These are phyloP conservation scores for Escovopsis sp. DNA, from an alignment of 2,329 filamentous ascomycete species.

Conservation along the genomic window DNA sequence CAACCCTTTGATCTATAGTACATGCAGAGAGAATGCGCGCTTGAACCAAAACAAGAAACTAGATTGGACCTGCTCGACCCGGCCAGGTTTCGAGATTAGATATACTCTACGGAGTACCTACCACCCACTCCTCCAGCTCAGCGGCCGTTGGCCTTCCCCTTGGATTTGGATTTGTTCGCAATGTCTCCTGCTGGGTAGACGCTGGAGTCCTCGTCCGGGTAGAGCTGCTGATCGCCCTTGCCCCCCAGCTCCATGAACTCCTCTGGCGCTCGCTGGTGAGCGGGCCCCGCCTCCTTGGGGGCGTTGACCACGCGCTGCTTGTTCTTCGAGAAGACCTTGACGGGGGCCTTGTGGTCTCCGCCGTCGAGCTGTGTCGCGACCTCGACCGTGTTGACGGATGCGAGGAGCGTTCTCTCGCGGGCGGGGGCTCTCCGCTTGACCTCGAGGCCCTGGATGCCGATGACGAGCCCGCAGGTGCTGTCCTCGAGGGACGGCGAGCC, in stretches of 20 bases:
- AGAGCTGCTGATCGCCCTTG: constrained; percentile 70
- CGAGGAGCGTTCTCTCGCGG: constrained; percentile 75
- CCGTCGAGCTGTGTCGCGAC: constrained; percentile 39
- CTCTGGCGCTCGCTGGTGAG: constrained; percentile 48
- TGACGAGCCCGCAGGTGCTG: constrained; percentile 83
- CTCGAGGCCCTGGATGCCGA: constrained; percentile 68
- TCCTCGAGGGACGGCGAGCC: constrained; percentile 50
- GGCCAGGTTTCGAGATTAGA: neutral
- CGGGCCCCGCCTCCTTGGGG: constrained; percentile 49
- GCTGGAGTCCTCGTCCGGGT: constrained; percentile 44
- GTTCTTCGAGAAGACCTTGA: constrained; percentile 69
- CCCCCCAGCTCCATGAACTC: constrained; percentile 81
- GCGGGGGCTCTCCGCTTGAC: constrained; percentile 68
- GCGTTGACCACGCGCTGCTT: constrained; percentile 23
- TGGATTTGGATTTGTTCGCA: constrained; percentile 16
- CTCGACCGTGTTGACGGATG: constrained; percentile 61
- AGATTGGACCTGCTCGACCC: neutral
- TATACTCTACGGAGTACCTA: too few relatives aligned
- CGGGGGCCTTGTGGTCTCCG: constrained; percentile 38
- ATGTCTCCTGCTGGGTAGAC: constrained; percentile 29
- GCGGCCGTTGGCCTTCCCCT: constrained; percentile 12
- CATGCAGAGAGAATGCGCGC: constrained; percentile 3
- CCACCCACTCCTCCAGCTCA: constrained; percentile 4
- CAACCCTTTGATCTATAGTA: constrained; percentile 1
- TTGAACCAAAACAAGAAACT: constrained; percentile 2